A percentile compares a stretch with the other conserved stretches of the same genome.
Evolutionary conservation across 2,329 filamentous ascomycete species (phyloP).

Genomic region (Diplodia intermedia): DNA sequence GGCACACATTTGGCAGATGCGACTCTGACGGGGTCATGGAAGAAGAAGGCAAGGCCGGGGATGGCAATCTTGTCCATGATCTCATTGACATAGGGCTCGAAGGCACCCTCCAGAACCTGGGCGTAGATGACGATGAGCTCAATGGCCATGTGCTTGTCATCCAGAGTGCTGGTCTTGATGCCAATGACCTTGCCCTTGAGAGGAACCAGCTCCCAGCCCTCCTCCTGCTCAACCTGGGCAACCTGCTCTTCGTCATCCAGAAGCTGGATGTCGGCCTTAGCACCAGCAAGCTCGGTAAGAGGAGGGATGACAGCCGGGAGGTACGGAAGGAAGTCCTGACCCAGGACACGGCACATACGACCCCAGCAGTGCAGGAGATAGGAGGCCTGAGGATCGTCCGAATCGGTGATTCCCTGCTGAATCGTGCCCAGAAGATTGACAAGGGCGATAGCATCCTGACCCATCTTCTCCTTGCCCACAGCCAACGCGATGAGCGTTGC

Average conservation of each 20-base stretch:
- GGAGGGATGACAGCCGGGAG: conserved; percentile 93
- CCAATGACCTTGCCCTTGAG: conserved; percentile 98
- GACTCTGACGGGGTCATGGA: conserved; percentile 96
- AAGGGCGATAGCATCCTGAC: conserved; percentile 82
- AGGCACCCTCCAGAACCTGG: conserved; percentile 89
- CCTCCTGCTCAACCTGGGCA: conserved; percentile 89
- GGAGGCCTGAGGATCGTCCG: conserved; percentile 94
- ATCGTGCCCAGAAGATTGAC: conserved; percentile 88
- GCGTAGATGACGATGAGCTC: conserved; percentile 97
- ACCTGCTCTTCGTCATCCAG: conserved; percentile 95
- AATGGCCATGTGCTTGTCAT: conserved; percentile 99
- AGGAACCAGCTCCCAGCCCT: conserved; percentile 96
- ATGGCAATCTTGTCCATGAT: conserved; percentile 97
- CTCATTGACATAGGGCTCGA: conserved; percentile 88
- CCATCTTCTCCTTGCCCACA: conserved; percentile 91
- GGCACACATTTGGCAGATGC: conserved; percentile 95
- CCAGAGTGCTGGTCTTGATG: conserved; percentile 94
- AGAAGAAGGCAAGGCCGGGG: conserved; percentile 95
- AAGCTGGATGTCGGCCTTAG: conserved; percentile 96
- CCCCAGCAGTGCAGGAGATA: conserved; percentile 99
- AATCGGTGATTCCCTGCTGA: conserved; percentile 79
- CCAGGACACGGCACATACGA: conserved; percentile 95
- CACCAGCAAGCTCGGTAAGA: conserved; percentile 85
- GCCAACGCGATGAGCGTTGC: conserved; percentile 94
- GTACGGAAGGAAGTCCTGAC: conserved; percentile 89